phyloP scores from a whole-genome alignment of 306 rosid species.

The Canavalia ensiformis region DNA sequence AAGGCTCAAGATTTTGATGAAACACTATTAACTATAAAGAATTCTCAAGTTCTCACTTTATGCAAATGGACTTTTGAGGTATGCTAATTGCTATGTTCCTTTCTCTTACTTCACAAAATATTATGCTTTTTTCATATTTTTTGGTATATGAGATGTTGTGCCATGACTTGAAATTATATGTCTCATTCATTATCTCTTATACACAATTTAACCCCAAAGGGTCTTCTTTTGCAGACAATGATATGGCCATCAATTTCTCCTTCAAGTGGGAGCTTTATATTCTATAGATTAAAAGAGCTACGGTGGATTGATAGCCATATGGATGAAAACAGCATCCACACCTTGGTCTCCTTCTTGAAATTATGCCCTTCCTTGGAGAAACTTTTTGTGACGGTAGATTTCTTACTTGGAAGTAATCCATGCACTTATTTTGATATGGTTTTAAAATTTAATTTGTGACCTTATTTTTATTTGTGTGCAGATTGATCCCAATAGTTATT shows the following conservation, averaged over 20 bases:
- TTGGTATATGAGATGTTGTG: not conserved
- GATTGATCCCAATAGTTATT: constrained; percentile 60
- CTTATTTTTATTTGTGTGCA: constrained; percentile 42
- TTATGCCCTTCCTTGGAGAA: constrained; percentile 75
- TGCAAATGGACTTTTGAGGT: constrained; percentile 88
- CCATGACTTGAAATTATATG: not conserved
- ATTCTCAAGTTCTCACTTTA: constrained; percentile 66
- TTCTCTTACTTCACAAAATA: not conserved
- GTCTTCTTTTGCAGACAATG: constrained; percentile 58
- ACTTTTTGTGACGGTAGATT: constrained; percentile 61
- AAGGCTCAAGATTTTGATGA: constrained; percentile 67
- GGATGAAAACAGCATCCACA: constrained; percentile 53
- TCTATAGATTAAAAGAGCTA: constrained; percentile 71
- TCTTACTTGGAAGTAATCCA: not conserved
- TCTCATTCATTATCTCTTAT: not conserved
- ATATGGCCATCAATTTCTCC: constrained; percentile 76
- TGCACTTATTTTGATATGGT: constrained; percentile 1
- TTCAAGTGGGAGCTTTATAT: constrained; percentile 59
- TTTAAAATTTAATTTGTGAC: constrained; percentile 5
- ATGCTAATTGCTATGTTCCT: constrained; percentile 5
- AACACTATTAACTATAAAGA: constrained; percentile 72
- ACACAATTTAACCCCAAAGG: not conserved
- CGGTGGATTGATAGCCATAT: constrained; percentile 71
- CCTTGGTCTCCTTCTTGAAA: constrained; percentile 64
- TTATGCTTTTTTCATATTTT: not conserved